Conservation (phyloP, 176 grass and related monocot species). For the Oryza rufipogon region DNA sequence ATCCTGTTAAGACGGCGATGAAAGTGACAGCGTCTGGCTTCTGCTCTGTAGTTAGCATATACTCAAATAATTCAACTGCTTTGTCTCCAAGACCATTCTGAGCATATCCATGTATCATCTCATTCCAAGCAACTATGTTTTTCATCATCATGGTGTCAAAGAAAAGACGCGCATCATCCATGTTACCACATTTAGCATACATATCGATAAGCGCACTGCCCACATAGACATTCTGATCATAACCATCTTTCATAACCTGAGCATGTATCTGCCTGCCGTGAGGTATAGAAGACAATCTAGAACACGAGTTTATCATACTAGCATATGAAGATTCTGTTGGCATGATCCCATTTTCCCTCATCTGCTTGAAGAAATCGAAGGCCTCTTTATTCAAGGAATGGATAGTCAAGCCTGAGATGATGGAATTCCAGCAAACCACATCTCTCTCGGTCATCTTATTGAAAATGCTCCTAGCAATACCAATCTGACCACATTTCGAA, state of each 20-base stretch:
- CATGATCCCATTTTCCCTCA: conserved; percentile 57
- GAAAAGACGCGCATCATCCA: conserved; percentile 60
- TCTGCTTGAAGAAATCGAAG: conserved; percentile 74
- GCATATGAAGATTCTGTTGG: conserved; percentile 83
- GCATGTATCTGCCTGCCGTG: conserved; percentile 81
- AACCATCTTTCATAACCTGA: conserved; percentile 73
- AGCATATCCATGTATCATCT: conserved; percentile 93
- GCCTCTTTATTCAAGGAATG: conserved; percentile 73
- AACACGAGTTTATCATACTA: conserved; percentile 78
- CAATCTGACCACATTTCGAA: conserved; percentile 71
- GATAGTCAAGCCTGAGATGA: conserved; percentile 73
- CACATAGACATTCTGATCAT: conserved; percentile 73
- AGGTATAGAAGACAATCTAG: conserved; percentile 68
- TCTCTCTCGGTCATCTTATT: conserved; percentile 68
- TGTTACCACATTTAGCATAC: conserved; percentile 86
- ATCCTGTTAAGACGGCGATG: conserved; percentile 77
- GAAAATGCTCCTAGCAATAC: conserved; percentile 61
- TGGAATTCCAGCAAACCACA: conserved; percentile 88
- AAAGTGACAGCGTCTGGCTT: conserved; percentile 82
- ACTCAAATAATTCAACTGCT: conserved; percentile 76
- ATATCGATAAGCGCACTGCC: conserved; percentile 82
- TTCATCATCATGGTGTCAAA: conserved; percentile 68
- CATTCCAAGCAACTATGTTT: conserved; percentile 98
- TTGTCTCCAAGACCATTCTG: conserved; percentile 71
- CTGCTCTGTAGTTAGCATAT: conserved; percentile 68